Conservation (phyloP, 768 basidiomycete species). For the Suillus placidus region DNA sequence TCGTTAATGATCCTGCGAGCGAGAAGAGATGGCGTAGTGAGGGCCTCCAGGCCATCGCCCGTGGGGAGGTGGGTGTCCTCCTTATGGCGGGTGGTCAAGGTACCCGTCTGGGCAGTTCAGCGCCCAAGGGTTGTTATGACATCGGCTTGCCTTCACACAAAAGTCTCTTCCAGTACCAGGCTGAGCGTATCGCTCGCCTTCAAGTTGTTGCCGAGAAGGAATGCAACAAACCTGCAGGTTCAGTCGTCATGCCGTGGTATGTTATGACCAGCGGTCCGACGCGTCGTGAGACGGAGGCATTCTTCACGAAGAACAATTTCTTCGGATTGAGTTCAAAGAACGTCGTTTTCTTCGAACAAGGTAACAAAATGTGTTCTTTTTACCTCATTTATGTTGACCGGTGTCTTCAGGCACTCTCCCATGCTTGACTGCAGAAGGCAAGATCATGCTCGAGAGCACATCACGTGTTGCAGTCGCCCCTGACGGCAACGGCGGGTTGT, state of each 20-base stretch:
- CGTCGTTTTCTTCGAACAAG: constrained; percentile 96
- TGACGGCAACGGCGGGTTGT: constrained; percentile 97
- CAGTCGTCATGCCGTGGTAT: constrained; percentile 91
- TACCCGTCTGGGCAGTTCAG: constrained; percentile 86
- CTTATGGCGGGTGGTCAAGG: constrained; percentile 99
- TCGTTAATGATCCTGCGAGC: constrained; percentile 53
- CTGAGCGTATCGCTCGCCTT: constrained; percentile 89
- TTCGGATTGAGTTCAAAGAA: constrained; percentile 83
- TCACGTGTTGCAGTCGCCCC: constrained; percentile 92
- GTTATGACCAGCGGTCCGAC: constrained; percentile 99
- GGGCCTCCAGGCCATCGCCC: constrained; percentile 80
- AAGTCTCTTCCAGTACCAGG: constrained; percentile 94
- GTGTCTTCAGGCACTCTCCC: constrained; percentile 82
- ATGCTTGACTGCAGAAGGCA: constrained; percentile 92
- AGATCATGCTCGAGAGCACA: constrained; percentile 81
- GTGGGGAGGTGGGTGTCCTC: constrained; percentile 89
- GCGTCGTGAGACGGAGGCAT: constrained; percentile 79
- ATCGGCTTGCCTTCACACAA: constrained; percentile 94
- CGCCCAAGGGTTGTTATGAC: constrained; percentile 98
- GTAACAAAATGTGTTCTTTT: constrained; percentile 44
- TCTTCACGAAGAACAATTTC: constrained; percentile 74
- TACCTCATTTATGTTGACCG: not conserved
- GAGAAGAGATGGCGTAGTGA: constrained; percentile 72
- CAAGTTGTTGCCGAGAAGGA: constrained; percentile 73
- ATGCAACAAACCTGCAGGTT: constrained; percentile 51